Evolutionary conservation across 345 rosid species (phyloP), one percentile per base, ranked within the genome.

Genomic region (Balakata baccata): DNA sequence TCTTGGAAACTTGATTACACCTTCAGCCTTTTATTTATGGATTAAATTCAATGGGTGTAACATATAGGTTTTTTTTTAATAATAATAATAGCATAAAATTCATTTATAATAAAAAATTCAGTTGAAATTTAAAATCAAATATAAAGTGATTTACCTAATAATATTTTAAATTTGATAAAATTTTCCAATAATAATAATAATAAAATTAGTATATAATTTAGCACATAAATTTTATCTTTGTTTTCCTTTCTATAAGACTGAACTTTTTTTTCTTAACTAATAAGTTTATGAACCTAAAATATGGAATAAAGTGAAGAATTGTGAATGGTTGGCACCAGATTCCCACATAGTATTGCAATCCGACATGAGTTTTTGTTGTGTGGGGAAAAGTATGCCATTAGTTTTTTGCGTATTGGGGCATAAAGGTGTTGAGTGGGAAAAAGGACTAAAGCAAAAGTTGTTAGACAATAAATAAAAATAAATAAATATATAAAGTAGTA

Each of bases 311-410:
- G 49, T 51, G 56, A n/a, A 65, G 10, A 11, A 3, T 52, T 62
- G 1, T 53, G 46, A 38, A 17, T 68, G 38, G 47, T 66, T 22
- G n/a, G 70, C 11, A 66, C 20, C 70, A 4, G 56, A 68, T 68
- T 7, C 71, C 16, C 7, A 11, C 29, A 3, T 39, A 29, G 66
- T 52, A 20, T 34, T 71, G 75, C 75, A 64, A 74, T 64, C 63
- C 72, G 38, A 57, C 29, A 29, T 57, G 10, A 43, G 4, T 43
- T 43, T 17, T 63, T 18, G 12, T 11, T 63, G 7, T 12, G 6
- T 61, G 17, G 39, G 17, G 65, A 61, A 39, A 39, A 37, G 75
- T 79, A 70, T 71, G 77, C 78, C 69, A 69, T 39, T 11, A 43
- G 75, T 63, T 63, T 57, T 69, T 64, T 80, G 8, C 20, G 68